Percentiles rank a stretch among this genome's conserved stretches.
Conservation (phyloP, 2,329 filamentous ascomycete genomes). For the Trichoderma sp. region DNA sequence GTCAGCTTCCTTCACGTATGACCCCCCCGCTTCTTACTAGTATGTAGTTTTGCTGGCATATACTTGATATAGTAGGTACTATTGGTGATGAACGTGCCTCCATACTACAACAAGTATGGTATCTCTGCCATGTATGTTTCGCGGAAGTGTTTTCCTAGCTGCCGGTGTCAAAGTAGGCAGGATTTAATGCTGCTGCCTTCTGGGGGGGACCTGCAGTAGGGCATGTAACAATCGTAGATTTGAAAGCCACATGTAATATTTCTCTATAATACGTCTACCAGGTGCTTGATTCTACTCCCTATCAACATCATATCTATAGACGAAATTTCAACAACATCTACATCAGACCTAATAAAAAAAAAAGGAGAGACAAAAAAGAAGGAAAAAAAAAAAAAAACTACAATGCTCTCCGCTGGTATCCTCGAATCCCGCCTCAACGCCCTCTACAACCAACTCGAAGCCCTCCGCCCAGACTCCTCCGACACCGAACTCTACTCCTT, state of each 20-base stretch:
- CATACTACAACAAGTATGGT: no score
- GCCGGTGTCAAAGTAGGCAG: neutral
- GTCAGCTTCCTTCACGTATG: neutral
- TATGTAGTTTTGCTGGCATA: neutral
- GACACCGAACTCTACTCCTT: neutral
- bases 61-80: neutral
- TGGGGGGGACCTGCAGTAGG: neutral
- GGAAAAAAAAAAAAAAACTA: neutral
- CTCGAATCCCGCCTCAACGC: constrained; percentile 3
- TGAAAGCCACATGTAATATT: neutral
- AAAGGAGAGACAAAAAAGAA: neutral
- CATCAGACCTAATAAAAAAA: neutral
- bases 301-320: neutral
- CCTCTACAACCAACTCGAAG: neutral
- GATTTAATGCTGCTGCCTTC: neutral
- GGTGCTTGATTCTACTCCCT: neutral
- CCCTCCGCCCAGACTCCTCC: neutral
- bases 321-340: no score
- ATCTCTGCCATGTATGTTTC: neutral
- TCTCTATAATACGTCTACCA: neutral
- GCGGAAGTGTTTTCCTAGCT: neutral
- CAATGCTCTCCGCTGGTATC: neutral
- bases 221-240: neutral
- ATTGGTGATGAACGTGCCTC: no score
- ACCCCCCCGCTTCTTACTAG: neutral